Evolutionary conservation across 2,329 filamentous ascomycete genomes (phyloP), one percentile per base, ranked within the genome.

Genomic region (Fusarium liriodendri): DNA sequence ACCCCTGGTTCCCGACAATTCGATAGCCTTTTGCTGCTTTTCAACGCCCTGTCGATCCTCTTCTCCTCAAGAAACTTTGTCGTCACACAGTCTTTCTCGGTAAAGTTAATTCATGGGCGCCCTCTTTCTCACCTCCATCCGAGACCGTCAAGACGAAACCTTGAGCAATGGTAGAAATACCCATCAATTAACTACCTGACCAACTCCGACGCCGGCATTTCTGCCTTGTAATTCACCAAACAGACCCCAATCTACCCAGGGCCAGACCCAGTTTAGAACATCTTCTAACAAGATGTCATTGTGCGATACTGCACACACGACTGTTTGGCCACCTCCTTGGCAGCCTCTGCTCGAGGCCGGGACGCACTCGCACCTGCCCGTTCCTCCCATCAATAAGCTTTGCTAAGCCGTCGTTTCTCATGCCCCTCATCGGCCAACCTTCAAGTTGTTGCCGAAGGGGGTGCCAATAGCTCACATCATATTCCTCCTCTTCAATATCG

Each of bases 121-220:
- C 20, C 20, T 27, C 25, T 54, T 32, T 1, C 47, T 54, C 18
- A 32, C 27, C 6, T 20, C 27, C 5, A 11, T 20, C 27, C 27
- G n/a, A 65, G 32, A 59, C 11, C 32, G 27, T 29, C 27, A 20
- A 20, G 16, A 59, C 22, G 60, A 62, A 32, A n/a, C 5, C 42
- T 27, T 16, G 35, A 20, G 4, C 22, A 20, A 52, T 35, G 33
- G 11, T 33, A 7, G 35, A 62, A 47, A 42, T 13, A 63, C 33
- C 20, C 37, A 55, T 72, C 52, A 74, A 74, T 73, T 63, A 42
- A 63, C 35, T 29, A n/a, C 47, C 47, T 52, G n/a, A 52, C 25
- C 54, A 71, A 69, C 68, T 32, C 68, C 61, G 11, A 66, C 58
- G 32, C 71, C 61, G 45, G 52, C 58, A 62, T 54, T n/a, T 55